Conservation (phyloP, 1,139 yeast genomes). For the Blastobotrys proliferans region DNA sequence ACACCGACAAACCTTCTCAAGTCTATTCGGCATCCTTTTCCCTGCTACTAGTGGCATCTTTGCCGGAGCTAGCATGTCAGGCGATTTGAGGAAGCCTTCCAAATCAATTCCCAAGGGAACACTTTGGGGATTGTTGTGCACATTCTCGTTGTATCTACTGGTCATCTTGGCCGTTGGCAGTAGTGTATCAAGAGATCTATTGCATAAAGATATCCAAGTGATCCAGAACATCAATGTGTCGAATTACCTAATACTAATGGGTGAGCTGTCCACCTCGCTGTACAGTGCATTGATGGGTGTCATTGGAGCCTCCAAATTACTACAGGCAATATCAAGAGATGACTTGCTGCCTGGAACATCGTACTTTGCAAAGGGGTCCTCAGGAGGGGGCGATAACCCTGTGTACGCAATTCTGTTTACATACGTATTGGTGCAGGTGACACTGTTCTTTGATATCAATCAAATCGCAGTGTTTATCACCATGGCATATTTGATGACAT, state of each 20-base stretch:
- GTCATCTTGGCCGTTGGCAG: slow-evolving; percentile 79
- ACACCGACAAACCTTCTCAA: slow-evolving; percentile 75
- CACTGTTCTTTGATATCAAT: slow-evolving; percentile 83
- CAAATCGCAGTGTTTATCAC: slow-evolving; percentile 93
- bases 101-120: slow-evolving; percentile 89
- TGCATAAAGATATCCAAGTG: slow-evolving; percentile 74
- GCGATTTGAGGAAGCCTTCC: slow-evolving; percentile 83
- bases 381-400: slow-evolving; percentile 45
- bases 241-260: slow-evolving; percentile 64
- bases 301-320: slow-evolving; percentile 86
- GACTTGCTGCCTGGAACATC: slow-evolving; percentile 72
- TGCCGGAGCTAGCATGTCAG: slow-evolving; percentile 99
- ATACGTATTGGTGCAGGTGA: slow-evolving; percentile 77
- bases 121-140: slow-evolving; percentile 67
- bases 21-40: slow-evolving; percentile 88
- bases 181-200: slow-evolving; percentile 71
- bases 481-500: slow-evolving; percentile 95
- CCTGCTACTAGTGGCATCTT: slow-evolving; percentile 99
- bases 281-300: slow-evolving; percentile 93
- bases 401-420: slow-evolving; percentile 64
- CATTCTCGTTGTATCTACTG: slow-evolving; percentile 66
- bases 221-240: slow-evolving; percentile 75
- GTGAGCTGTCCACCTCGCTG: slow-evolving; percentile 84
- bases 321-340: slow-evolving; percentile 89
- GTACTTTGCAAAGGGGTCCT: slow-evolving; percentile 48